Evolutionary conservation across 2,329 filamentous ascomycete species (phyloP).

Genomic region (Trichoderma sp.): DNA sequence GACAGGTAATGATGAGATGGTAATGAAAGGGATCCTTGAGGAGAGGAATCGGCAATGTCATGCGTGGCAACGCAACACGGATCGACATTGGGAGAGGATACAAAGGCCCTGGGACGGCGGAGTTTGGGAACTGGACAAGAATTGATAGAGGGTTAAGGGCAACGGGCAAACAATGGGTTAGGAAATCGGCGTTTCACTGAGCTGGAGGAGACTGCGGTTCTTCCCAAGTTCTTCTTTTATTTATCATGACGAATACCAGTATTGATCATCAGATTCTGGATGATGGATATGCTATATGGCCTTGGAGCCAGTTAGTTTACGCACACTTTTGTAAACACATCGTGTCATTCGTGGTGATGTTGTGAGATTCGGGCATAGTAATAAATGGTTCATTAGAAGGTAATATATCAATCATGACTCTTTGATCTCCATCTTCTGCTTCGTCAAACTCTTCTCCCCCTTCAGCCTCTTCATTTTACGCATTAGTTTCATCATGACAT

Average conservation of each 20-base stretch:
- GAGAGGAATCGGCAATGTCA: no score
- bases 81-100: no score
- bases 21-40: no score
- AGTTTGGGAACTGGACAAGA: background rate
- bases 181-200: background rate
- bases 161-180: background rate
- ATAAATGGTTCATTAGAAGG: background rate
- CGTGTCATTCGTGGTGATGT: background rate
- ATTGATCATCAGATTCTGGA: background rate
- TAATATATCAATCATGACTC: background rate
- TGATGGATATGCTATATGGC: no score
- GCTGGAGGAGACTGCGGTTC: background rate
- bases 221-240: background rate
- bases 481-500: conserved; percentile 22
- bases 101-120: no score
- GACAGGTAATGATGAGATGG: no score
- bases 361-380: background rate
- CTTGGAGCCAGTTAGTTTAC: no score
- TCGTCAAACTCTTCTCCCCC: no score
- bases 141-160: background rate
- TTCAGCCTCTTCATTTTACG: background rate
- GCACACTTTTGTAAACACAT: no score
- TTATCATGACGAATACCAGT: background rate
- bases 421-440: background rate
- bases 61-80: no score